Base-by-base conservation (phyloP, 140 eudicot species). In the Stevia rebaudiana region DNA sequence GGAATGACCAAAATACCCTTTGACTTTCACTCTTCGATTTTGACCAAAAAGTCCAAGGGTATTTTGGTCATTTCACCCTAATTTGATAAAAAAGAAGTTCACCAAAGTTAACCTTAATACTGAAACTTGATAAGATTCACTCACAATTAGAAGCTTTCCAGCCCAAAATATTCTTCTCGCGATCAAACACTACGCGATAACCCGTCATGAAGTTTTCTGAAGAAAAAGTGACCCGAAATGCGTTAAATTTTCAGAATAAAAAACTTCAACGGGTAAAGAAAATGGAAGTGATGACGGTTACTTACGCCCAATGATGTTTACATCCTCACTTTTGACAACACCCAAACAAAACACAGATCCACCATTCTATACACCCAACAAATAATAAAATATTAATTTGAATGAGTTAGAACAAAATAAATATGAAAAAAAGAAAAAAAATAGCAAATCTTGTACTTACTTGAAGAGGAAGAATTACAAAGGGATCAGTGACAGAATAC, bases 171-270 rank as follows among this genome's bases (percentile, higher is more conserved):
- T 72, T 88, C 73, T 80, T 86, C 73, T 92, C 98, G n/a, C 90
- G 95, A 73, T 92, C 90, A 62, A 92, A 92, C 61, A 92, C 87
- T 11, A 92, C 61, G 36, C 83, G 86, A 44, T 88, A 88, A 50
- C 98, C 95, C 44, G 95, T 82, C 98, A 91, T 87, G 70, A 92
- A 92, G 74, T 92, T 88, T 74, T 88, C 98, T 91, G 92, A 48
- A 43, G 17, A 51, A 25, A 19, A 54, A 46, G 25, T 1, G 21
- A 53, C 8, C 55, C 25, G 59, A 59, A 10, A 17, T 43, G 8
- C 12, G 67, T 49, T 37, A 60, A 68, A 22, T 64, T 54, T 43
- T 18, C 21, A 25, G 42, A 59, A 53, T 8, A 40, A 36, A 25
- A 5, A 71, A 22, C 21, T 56, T 23, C 23, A 49, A 9, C 13